Conservation (phyloP, 441 rosid species). For the Euphorbia celastroides region DNA sequence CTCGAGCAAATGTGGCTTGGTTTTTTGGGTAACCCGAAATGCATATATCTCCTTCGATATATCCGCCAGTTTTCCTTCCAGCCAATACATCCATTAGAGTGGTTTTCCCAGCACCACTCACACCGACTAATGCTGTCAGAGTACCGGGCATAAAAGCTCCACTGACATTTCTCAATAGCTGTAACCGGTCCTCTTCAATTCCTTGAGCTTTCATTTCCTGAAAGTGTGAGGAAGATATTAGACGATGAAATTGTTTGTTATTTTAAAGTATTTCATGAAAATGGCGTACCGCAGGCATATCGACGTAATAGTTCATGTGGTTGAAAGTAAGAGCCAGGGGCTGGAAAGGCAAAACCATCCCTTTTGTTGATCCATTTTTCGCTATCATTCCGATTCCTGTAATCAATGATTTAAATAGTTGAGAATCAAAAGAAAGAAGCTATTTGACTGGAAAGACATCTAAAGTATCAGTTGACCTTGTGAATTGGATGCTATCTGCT, state of each 20-base stretch:
- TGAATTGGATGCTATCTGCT: neutral
- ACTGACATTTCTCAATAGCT: constrained; percentile 52
- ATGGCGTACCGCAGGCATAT: constrained; percentile 51
- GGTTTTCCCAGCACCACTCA: too few species aligned
- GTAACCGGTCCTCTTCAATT: constrained; percentile 43
- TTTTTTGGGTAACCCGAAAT: constrained; percentile 72
- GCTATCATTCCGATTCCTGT: constrained; percentile 31
- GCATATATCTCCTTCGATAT: constrained; percentile 57
- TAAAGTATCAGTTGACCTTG: constrained; percentile 6
- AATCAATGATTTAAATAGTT: neutral
- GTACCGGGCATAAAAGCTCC: too few species aligned
- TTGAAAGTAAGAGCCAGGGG: constrained; percentile 47
- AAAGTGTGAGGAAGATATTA: neutral
- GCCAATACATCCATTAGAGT: too few species aligned
- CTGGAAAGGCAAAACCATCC: constrained; percentile 54
- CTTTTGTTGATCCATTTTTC: constrained; percentile 21
- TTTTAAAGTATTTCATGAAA: neutral
- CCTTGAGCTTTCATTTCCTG: too few species aligned
- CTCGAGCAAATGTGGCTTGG: too few species aligned
- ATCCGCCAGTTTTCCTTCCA: too few species aligned
- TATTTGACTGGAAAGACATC: neutral
- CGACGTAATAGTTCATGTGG: constrained; percentile 49
- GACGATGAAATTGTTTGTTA: neutral
- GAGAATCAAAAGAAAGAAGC: neutral
- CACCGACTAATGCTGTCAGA: constrained; percentile 75